Conservation (phyloP, 2,329 filamentous ascomycete species). For the Talaromyces amestolkiae region DNA sequence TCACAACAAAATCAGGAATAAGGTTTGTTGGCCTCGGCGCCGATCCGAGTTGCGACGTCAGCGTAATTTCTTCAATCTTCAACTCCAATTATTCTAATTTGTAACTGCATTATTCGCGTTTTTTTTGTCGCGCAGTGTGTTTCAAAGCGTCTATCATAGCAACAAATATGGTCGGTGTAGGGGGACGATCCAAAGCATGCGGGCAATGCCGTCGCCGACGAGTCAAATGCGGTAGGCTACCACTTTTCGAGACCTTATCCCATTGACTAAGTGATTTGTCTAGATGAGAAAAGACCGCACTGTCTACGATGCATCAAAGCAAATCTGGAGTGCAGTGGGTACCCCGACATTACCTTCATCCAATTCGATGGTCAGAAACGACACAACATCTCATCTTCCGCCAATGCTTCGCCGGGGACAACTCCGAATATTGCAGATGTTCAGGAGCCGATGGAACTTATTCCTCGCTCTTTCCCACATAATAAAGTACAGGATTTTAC, state of each 20-base stretch:
- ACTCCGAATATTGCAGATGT: neutral
- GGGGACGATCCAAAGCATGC: constrained; percentile 17
- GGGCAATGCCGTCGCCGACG: constrained; percentile 13
- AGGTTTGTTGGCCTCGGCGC: neutral
- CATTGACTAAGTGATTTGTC: neutral
- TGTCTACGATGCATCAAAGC: constrained; percentile 12
- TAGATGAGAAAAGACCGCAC: constrained; percentile 14
- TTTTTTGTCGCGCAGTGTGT: neutral
- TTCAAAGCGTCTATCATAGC: no score
- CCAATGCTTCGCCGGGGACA: neutral
- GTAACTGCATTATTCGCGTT: neutral
- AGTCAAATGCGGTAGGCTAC: constrained; percentile 16
- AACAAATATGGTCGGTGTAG: constrained; percentile 13
- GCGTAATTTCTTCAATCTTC: neutral
- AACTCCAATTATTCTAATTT: neutral
- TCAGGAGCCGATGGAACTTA: neutral
- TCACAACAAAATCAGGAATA: neutral
- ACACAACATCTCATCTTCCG: neutral
- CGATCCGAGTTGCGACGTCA: neutral
- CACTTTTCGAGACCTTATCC: neutral
- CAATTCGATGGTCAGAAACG: constrained; percentile 13
- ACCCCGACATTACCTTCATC: constrained; percentile 14
- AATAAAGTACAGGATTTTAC: neutral
- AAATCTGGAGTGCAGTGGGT: constrained; percentile 9
- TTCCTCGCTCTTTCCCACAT: neutral